phyloP scores from a whole-genome alignment of 1,284 basidiomycete species.

The Cystobasidium pallidum region DNA sequence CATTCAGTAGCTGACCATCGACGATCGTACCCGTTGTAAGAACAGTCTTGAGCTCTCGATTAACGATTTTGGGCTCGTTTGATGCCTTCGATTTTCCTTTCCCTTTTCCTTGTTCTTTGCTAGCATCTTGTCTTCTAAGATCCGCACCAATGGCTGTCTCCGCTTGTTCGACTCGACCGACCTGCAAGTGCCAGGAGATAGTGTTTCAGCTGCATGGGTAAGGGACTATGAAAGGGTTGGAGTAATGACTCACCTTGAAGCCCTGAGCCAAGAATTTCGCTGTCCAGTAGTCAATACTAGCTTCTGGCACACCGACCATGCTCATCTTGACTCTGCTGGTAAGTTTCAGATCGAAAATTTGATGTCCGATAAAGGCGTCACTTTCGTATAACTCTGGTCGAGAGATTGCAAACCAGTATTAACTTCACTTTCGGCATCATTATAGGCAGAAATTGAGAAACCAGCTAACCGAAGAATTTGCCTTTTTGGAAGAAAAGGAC shows the following conservation, averaged over 20 bases:
- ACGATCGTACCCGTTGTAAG: conserved; percentile 96
- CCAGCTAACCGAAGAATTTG: conserved; percentile 58
- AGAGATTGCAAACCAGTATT: too few relatives aligned
- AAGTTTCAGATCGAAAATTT: conserved; percentile 88
- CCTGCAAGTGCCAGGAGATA: conserved; percentile 45
- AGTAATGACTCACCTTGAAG: conserved; percentile 67
- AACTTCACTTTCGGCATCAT: too few relatives aligned
- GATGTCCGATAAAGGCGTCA: conserved; percentile 86
- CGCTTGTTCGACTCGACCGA: conserved; percentile 93
- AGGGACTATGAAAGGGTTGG: neutral
- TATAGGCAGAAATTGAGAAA: too few relatives aligned
- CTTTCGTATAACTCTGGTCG: conserved; percentile 83
- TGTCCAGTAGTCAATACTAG: conserved; percentile 87
- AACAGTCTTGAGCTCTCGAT: conserved; percentile 86
- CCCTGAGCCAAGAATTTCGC: conserved; percentile 65
- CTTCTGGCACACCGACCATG: conserved; percentile 94
- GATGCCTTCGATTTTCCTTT: conserved; percentile 46
- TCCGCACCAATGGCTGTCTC: conserved; percentile 79
- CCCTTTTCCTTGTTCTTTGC: conserved; percentile 49
- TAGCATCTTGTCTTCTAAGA: conserved; percentile 61
- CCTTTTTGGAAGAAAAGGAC: conserved; percentile 97
- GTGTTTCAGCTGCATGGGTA: too few relatives aligned
- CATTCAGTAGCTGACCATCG: conserved; percentile 82
- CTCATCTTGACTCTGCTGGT: conserved; percentile 96
- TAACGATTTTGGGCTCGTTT: conserved; percentile 55